Evolutionary conservation across 192 early-diverging fungal genomes (phyloP).

Genomic region (Dissophora ornata): DNA sequence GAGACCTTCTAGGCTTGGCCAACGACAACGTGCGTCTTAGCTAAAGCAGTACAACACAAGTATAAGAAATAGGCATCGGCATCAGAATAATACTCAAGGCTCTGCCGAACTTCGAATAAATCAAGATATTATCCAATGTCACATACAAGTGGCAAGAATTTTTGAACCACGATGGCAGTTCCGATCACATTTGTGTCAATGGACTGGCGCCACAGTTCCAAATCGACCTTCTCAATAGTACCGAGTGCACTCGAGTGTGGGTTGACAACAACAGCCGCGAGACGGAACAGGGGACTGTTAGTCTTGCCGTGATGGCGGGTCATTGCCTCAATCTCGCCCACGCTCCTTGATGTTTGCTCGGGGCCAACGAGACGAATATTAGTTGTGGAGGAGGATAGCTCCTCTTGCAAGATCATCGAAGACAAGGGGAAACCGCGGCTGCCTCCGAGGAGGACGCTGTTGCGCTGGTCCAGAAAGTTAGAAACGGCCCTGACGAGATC

Average conservation of each 20-base stretch:
- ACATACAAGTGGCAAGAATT: slow-evolving; percentile 42
- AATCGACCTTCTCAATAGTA: slow-evolving; percentile 37
- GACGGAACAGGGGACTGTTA: slow-evolving; percentile 17
- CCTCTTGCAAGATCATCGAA: slow-evolving; percentile 29
- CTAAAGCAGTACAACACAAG: background rate
- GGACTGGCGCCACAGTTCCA: slow-evolving; percentile 29
- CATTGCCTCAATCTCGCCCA: slow-evolving; percentile 33
- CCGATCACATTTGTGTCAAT: slow-evolving; percentile 39
- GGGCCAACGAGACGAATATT: slow-evolving; percentile 32
- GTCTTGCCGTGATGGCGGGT: slow-evolving; percentile 27
- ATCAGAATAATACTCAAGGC: too few species aligned
- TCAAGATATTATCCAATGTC: too few species aligned
- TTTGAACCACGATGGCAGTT: slow-evolving; percentile 40
- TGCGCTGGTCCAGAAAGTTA: slow-evolving; percentile 38
- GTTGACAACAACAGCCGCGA: slow-evolving; percentile 44
- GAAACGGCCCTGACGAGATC: slow-evolving; percentile 28
- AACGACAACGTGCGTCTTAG: slow-evolving; percentile 38
- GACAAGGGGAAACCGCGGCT: background rate
- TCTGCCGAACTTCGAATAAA: too few species aligned
- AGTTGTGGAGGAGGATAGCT: slow-evolving; percentile 29
- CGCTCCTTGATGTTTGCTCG: slow-evolving; percentile 18
- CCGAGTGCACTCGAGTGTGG: slow-evolving; percentile 11
- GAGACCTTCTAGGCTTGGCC: slow-evolving; percentile 36
- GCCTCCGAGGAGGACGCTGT: slow-evolving; percentile 20
- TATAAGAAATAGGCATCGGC: background rate